phyloP scores from a whole-genome alignment of 169 alveolate species.

The Plasmodium inui region DNA sequence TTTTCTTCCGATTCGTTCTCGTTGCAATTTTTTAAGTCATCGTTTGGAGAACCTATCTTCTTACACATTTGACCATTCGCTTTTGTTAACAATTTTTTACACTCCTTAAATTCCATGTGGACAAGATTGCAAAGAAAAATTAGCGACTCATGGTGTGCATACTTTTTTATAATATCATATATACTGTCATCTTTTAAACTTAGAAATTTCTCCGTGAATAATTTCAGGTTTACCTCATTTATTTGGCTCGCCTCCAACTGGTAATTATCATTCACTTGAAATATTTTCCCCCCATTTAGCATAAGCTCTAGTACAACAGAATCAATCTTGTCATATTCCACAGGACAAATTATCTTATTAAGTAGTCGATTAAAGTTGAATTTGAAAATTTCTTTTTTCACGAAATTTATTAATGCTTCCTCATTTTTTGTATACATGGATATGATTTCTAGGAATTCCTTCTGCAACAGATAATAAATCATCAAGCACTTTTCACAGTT shows the following conservation, averaged over 20 bases:
- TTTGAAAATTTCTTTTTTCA: slow-evolving; percentile 49
- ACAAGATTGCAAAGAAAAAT: slow-evolving; percentile 38
- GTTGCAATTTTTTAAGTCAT: not conserved
- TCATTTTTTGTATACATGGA: slow-evolving; percentile 28
- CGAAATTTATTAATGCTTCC: slow-evolving; percentile 24
- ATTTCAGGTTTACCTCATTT: slow-evolving; percentile 25
- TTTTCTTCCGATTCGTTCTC: not conserved
- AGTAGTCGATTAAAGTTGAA: slow-evolving; percentile 36
- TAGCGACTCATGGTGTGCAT: slow-evolving; percentile 39
- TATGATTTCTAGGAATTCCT: slow-evolving; percentile 31
- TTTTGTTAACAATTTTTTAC: slow-evolving; percentile 25
- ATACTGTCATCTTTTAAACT: slow-evolving; percentile 26
- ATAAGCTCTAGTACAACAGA: slow-evolving; percentile 46
- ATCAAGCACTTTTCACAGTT: slow-evolving; percentile 62
- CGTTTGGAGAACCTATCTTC: not conserved
- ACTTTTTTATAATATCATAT: slow-evolving; percentile 35
- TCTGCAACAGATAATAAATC: slow-evolving; percentile 56
- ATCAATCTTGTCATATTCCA: slow-evolving; percentile 18
- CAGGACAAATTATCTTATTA: slow-evolving; percentile 42
- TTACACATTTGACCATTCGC: not conserved
- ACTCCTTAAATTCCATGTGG: slow-evolving; percentile 30
- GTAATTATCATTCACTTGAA: slow-evolving; percentile 33
- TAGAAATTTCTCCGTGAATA: slow-evolving; percentile 36
- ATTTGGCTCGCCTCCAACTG: slow-evolving; percentile 28
- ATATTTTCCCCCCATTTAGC: slow-evolving; percentile 59